A percentile compares a stretch with the other conserved stretches of the same genome.
Evolutionary conservation across 345 rosid genomes (phyloP).

Genomic region (Brassica cretica): DNA sequence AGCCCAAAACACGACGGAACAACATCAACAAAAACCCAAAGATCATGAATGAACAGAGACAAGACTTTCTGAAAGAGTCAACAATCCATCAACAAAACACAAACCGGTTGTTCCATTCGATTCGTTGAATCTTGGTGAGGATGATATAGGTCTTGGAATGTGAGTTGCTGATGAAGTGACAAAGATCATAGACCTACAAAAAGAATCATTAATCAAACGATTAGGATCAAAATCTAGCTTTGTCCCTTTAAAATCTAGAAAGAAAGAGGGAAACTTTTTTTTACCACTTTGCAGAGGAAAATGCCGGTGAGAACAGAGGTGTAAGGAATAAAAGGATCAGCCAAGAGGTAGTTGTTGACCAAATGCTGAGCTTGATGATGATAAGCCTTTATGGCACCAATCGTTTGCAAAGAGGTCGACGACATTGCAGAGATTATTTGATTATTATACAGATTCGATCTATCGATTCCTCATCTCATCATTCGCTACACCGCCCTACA

Average conservation of each 20-base stretch:
- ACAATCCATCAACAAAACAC: conserved; percentile 28
- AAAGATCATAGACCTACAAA: conserved; percentile 68
- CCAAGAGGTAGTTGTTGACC: conserved; percentile 64
- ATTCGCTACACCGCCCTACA: not conserved
- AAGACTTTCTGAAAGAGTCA: not conserved
- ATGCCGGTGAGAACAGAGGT: conserved; percentile 75
- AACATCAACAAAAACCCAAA: not conserved
- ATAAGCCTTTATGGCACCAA: conserved; percentile 51
- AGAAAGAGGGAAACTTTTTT: not conserved
- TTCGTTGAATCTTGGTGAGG: conserved; percentile 63
- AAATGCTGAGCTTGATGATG: conserved; percentile 69
- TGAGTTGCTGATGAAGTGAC: conserved; percentile 62
- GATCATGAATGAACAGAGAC: not conserved
- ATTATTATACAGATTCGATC: not conserved
- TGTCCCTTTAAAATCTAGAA: not conserved
- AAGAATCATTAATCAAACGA: not conserved
- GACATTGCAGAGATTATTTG: conserved; percentile 26
- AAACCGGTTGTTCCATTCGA: conserved; percentile 95
- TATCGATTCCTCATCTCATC: conserved; percentile 26
- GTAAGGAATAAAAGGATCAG: conserved; percentile 75
- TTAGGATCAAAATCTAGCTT: not conserved
- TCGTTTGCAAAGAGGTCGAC: conserved; percentile 37
- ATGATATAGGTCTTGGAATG: conserved; percentile 65
- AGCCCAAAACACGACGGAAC: conserved; percentile 15
- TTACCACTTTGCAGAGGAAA: conserved; percentile 91